These are phyloP conservation scores for Sugiyamaella marilandica DNA, from an alignment of 805 yeast species.

Conservation along the genomic window DNA sequence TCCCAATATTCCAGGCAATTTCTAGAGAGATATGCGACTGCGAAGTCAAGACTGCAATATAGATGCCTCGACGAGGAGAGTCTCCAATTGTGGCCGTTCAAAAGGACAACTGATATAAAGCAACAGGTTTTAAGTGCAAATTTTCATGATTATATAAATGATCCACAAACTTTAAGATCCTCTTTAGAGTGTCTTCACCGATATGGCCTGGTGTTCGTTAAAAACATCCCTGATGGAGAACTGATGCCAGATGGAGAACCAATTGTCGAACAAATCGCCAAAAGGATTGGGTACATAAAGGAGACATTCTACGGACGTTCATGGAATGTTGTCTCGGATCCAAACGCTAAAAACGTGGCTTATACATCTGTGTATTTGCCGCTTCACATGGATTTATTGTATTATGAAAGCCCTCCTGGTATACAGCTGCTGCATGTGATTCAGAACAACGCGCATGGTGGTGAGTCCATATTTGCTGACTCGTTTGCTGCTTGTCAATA, in stretches of 20 bases:
- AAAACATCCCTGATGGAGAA: slow-evolving; percentile 45
- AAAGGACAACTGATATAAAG: neutral
- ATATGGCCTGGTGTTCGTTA: slow-evolving; percentile 54
- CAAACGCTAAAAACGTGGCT: slow-evolving; percentile 63
- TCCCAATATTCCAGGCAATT: slow-evolving; percentile 44
- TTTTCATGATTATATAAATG: slow-evolving; percentile 40
- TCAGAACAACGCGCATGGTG: slow-evolving; percentile 47
- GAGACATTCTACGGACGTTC: slow-evolving; percentile 67
- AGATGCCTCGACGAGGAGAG: slow-evolving; percentile 24
- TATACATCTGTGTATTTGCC: slow-evolving; percentile 62
- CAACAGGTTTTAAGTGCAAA: slow-evolving; percentile 23
- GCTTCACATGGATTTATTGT: slow-evolving; percentile 70
- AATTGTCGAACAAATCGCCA: slow-evolving; percentile 42
- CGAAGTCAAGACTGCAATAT: slow-evolving; percentile 34
- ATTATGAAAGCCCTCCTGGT: slow-evolving; percentile 80
- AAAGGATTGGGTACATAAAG: slow-evolving; percentile 61
- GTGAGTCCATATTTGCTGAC: slow-evolving; percentile 66
- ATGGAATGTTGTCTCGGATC: slow-evolving; percentile 56
- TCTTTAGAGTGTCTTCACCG: slow-evolving; percentile 45
- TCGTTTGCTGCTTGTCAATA: slow-evolving; percentile 59
- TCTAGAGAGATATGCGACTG: slow-evolving; percentile 41
- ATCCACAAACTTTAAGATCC: slow-evolving; percentile 34
- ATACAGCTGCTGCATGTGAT: slow-evolving; percentile 60
- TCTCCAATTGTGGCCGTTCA: neutral
- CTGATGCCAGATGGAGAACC: slow-evolving; percentile 19